These are phyloP conservation scores for Azolla pinnata DNA, from an alignment of 75 land plant genomes.

Conservation along the genomic window DNA sequence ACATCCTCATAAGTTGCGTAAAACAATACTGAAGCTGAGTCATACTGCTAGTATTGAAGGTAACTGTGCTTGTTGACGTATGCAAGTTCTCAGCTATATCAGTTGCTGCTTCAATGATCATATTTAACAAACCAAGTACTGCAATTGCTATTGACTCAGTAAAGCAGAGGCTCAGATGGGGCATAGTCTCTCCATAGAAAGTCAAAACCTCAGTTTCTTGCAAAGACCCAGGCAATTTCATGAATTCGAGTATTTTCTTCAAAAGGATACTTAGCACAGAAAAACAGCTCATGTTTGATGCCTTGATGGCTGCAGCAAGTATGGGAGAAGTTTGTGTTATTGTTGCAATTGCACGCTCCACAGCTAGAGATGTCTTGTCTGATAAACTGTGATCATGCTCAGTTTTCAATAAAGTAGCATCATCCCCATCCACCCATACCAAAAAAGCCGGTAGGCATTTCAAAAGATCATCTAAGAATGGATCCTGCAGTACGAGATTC, in stretches of 20 bases:
- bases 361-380: neutral
- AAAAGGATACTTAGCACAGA: conserved; percentile 38
- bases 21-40: conserved; percentile 4
- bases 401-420: neutral
- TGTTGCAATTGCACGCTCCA: conserved; percentile 12
- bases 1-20: conserved; percentile 7
- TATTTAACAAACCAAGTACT: conserved; percentile 42
- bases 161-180: neutral
- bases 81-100: neutral
- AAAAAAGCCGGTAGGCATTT: conserved; percentile 1
- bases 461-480: conserved; percentile 32
- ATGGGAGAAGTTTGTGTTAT: conserved; percentile 32
- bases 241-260: conserved; percentile 18
- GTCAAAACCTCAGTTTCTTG: neutral
- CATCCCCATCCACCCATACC: neutral
- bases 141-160: conserved; percentile 18
- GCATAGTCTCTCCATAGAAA: neutral
- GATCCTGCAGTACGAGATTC: conserved; percentile 41
- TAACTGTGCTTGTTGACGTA: neutral
- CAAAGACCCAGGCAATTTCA: conserved; percentile 8
- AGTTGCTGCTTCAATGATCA: conserved; percentile 47
- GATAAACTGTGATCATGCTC: neutral
- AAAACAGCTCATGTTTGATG: conserved; percentile 41
- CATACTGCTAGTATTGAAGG: neutral
- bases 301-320: conserved; percentile 33